phyloP scores from a whole-genome alignment of 345 rosid species.

The Ailanthus altissimus region DNA sequence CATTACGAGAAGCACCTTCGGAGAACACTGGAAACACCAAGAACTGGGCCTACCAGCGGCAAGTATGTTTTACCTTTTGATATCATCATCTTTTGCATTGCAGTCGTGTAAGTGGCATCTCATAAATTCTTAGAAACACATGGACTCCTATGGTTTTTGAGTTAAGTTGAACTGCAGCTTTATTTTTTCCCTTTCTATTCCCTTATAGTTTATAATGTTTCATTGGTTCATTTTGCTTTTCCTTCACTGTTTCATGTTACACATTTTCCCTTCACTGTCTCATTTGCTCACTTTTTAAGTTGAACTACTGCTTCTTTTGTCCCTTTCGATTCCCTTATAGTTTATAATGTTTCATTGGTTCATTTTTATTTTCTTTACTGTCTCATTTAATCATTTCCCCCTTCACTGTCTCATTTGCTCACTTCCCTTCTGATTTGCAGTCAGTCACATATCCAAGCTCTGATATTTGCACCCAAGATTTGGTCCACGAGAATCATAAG shows the following conservation, averaged over 20 bases:
- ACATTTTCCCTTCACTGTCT: too few species aligned
- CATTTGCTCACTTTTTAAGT: not conserved
- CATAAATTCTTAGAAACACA: too few species aligned
- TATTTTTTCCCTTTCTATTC: not conserved
- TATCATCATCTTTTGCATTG: not conserved
- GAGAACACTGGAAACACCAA: constrained; percentile 21
- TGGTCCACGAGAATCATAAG: constrained; percentile 1
- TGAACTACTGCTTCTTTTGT: not conserved
- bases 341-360: not conserved
- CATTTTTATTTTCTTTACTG: not conserved
- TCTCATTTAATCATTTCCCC: too few species aligned
- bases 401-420: constrained; percentile 5
- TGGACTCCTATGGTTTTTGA: not conserved
- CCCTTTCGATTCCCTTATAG: not conserved
- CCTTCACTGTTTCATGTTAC: not conserved
- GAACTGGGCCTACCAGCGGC: constrained; percentile 2
- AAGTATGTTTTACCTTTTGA: constrained; percentile 11
- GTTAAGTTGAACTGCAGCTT: not conserved
- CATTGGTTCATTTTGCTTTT: not conserved
- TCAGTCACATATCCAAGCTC: constrained; percentile 7
- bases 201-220: not conserved
- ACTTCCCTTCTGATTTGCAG: constrained; percentile 18
- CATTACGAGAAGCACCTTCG: constrained; percentile 13
- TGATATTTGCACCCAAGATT: constrained; percentile 8
- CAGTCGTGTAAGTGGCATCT: too few species aligned